A percentile compares a stretch with the other conserved stretches of the same genome.
Evolutionary conservation across 208 protist genomes (phyloP).

Genomic region (Willaertia magna): DNA sequence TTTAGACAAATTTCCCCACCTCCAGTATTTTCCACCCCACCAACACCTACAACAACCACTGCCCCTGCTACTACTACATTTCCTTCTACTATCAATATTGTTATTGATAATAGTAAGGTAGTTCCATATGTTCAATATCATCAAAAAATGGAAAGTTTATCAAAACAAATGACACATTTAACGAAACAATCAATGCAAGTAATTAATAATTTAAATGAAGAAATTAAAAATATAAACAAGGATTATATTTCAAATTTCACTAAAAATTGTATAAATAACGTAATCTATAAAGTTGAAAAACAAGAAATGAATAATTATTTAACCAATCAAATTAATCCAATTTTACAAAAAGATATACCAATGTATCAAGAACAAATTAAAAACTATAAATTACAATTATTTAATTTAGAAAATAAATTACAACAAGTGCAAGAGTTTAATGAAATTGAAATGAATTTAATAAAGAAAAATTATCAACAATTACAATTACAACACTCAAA

Average conservation of each 20-base stretch:
- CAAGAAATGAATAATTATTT: neutral
- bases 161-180: neutral
- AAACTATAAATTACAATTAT: neutral
- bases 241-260: neutral
- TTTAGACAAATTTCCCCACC: too few relatives aligned
- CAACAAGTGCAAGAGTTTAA: neutral
- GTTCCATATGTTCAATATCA: neutral
- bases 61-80: neutral
- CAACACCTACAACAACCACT: neutral
- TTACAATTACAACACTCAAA: neutral
- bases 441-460: neutral
- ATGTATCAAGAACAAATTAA: neutral
- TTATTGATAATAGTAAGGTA: neutral
- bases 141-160: neutral
- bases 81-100: neutral
- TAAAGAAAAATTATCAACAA: neutral
- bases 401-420: neutral
- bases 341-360: neutral
- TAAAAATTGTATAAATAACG: neutral
- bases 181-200: neutral
- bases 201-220: neutral
- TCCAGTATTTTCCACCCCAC: neutral
- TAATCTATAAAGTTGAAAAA: neutral
- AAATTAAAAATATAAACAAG: neutral
- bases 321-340: neutral